phyloP scores from a whole-genome alignment of 257 asterid genomes.

The Salvia miltiorrhiza region DNA sequence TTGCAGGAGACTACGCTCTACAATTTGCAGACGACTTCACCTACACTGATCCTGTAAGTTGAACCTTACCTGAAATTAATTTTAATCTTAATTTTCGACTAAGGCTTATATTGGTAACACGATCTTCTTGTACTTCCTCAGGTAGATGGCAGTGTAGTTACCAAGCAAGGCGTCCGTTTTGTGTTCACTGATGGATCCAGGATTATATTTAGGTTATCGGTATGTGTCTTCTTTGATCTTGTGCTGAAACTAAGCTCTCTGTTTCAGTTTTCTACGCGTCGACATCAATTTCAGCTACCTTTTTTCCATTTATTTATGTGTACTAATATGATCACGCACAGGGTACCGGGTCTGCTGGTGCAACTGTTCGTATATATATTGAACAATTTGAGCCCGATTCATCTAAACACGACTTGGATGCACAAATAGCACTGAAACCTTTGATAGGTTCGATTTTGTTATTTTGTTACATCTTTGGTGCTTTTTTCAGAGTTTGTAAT shows the following conservation, averaged over 20 bases:
- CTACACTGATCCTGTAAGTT: constrained; percentile 90
- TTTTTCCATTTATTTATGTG: background rate
- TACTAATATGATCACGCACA: constrained; percentile 20
- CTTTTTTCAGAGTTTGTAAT: background rate
- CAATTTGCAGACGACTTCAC: constrained; percentile 91
- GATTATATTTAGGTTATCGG: constrained; percentile 88
- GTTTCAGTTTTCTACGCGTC: too few species aligned
- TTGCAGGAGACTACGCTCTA: constrained; percentile 73
- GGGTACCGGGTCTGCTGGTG: constrained; percentile 99
- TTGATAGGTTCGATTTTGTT: constrained; percentile 56
- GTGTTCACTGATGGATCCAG: constrained; percentile 92
- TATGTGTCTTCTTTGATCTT: constrained; percentile 26
- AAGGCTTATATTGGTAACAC: constrained; percentile 4
- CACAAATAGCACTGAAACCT: constrained; percentile 79
- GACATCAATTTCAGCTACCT: background rate
- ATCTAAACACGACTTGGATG: constrained; percentile 76
- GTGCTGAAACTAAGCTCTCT: too few species aligned
- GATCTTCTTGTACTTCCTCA: constrained; percentile 25
- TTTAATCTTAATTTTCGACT: constrained; percentile 3
- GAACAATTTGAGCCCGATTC: constrained; percentile 87
- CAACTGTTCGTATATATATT: constrained; percentile 78
- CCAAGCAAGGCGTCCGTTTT: constrained; percentile 88
- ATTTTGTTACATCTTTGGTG: background rate
- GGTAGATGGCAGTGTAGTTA: constrained; percentile 92
- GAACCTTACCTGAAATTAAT: constrained; percentile 3